A percentile compares a stretch with the other conserved stretches of the same genome.
phyloP scores from a whole-genome alignment of 805 yeast genomes.

The Yamadazyma phyllophila region DNA sequence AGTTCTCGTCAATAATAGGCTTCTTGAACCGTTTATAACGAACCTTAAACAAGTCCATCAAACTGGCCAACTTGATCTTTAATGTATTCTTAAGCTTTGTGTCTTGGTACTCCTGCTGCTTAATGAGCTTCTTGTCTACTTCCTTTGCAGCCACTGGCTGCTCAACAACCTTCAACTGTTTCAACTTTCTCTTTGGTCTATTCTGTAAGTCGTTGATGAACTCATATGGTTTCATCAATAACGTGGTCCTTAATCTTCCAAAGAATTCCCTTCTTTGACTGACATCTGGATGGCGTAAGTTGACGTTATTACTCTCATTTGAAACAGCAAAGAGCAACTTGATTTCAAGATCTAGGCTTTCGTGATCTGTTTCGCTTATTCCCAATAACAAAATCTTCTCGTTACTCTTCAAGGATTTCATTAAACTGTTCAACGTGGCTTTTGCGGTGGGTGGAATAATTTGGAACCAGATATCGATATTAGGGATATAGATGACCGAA shows the following conservation, averaged over 20 bases:
- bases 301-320: slow-evolving; percentile 42
- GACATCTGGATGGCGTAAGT: slow-evolving; percentile 40
- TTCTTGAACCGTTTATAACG: slow-evolving; percentile 88
- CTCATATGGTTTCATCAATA: slow-evolving; percentile 66
- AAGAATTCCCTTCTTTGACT: slow-evolving; percentile 60
- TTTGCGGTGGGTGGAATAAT: slow-evolving; percentile 68
- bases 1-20: slow-evolving; percentile 80
- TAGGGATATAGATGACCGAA: slow-evolving; percentile 79
- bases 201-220: slow-evolving; percentile 63
- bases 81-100: slow-evolving; percentile 79
- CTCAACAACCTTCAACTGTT: slow-evolving; percentile 34
- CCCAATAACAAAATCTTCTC: slow-evolving; percentile 78
- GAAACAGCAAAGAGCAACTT: slow-evolving; percentile 58
- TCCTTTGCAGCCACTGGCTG: slow-evolving; percentile 6
- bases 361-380: slow-evolving; percentile 51
- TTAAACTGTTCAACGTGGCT: slow-evolving; percentile 66
- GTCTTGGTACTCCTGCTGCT: slow-evolving; percentile 60
- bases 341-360: slow-evolving; percentile 45
- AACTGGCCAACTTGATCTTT: slow-evolving; percentile 79
- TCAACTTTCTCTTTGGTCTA: slow-evolving; percentile 49
- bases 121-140: slow-evolving; percentile 43
- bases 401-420: slow-evolving; percentile 64
- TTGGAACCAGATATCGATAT: slow-evolving; percentile 70
- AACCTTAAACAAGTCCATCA: slow-evolving; percentile 85
- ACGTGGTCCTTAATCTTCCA: slow-evolving; percentile 47